Conservation (phyloP, 768 basidiomycete genomes). For the Pilatotrama ljubarskyi region DNA sequence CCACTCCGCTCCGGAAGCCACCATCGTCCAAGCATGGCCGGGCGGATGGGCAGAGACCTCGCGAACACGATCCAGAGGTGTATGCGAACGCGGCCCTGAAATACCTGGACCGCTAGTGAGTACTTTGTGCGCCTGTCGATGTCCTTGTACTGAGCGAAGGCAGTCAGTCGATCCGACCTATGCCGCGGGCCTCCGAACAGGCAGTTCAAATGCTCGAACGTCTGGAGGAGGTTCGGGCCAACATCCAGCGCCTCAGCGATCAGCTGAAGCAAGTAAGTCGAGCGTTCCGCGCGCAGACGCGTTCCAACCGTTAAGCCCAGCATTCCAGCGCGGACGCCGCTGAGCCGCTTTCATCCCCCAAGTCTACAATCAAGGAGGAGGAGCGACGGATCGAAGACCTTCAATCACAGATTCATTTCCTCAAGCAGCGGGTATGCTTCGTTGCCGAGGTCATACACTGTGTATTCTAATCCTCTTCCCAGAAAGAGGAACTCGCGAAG, state of each 20-base stretch:
- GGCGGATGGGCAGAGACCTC: constrained; percentile 33
- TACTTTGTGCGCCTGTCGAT: constrained; percentile 7
- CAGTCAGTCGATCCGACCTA: constrained; percentile 48
- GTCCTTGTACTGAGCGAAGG: neutral
- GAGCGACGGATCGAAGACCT: constrained; percentile 44
- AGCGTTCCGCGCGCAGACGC: neutral
- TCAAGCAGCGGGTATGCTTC: constrained; percentile 39
- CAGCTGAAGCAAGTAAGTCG: constrained; percentile 42
- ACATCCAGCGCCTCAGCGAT: constrained; percentile 37
- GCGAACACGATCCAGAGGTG: constrained; percentile 67
- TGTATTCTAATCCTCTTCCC: neutral
- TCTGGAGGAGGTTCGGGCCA: constrained; percentile 38
- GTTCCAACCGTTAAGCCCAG: constrained; percentile 27
- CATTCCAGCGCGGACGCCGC: constrained; percentile 23
- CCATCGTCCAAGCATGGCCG: constrained; percentile 40
- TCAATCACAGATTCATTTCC: constrained; percentile 42
- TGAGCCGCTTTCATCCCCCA: constrained; percentile 29
- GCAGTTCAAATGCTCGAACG: constrained; percentile 40
- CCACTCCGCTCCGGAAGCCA: constrained; percentile 64
- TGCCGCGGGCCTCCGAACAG: constrained; percentile 50
- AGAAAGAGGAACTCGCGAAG: constrained; percentile 34
- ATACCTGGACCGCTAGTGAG: constrained; percentile 78
- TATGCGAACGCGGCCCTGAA: constrained; percentile 76
- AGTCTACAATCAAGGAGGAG: constrained; percentile 38
- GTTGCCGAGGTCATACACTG: neutral